Evolutionary conservation across 1,139 yeast genomes (phyloP).

Genomic region (Ogataea hybrid): DNA sequence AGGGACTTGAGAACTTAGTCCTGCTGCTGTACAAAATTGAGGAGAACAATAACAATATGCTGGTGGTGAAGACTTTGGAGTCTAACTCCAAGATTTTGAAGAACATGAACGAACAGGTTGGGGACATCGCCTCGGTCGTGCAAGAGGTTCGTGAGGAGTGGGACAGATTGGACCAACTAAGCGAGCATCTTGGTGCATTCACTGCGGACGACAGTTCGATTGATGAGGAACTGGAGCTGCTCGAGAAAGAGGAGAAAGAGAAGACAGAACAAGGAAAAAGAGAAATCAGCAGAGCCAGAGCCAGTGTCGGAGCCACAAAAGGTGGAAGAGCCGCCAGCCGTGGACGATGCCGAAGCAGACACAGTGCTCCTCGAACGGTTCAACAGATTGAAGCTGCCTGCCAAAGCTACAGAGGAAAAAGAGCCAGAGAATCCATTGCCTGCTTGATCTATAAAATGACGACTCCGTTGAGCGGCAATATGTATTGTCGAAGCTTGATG

Average conservation of each 20-base stretch:
- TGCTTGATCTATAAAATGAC: constrained; percentile 11
- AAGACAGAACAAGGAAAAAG: constrained; percentile 2
- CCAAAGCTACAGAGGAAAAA: not conserved
- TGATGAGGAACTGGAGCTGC: constrained; percentile 25
- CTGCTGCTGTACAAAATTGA: constrained; percentile 40
- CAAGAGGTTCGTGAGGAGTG: constrained; percentile 36
- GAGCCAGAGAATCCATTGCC: constrained; percentile 1
- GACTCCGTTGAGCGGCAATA: constrained; percentile 47
- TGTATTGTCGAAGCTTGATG: constrained; percentile 69
- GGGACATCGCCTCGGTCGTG: constrained; percentile 33
- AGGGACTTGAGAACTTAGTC: constrained; percentile 35
- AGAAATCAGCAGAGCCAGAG: not conserved
- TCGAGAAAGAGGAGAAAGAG: constrained; percentile 16
- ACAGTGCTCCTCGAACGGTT: constrained; percentile 12
- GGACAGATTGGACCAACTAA: constrained; percentile 29
- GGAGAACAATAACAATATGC: constrained; percentile 41
- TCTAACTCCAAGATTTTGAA: constrained; percentile 37
- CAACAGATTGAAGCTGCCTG: constrained; percentile 11
- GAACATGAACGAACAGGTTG: constrained; percentile 33
- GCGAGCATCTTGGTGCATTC: constrained; percentile 31
- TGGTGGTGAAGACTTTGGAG: constrained; percentile 35
- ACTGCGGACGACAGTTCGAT: constrained; percentile 20
- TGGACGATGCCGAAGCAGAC: constrained; percentile 1
- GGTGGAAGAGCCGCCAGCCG: not conserved
- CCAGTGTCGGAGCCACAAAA: not conserved